phyloP scores from a whole-genome alignment of 2,329 filamentous ascomycete species.

The Chaetomium sp. region DNA sequence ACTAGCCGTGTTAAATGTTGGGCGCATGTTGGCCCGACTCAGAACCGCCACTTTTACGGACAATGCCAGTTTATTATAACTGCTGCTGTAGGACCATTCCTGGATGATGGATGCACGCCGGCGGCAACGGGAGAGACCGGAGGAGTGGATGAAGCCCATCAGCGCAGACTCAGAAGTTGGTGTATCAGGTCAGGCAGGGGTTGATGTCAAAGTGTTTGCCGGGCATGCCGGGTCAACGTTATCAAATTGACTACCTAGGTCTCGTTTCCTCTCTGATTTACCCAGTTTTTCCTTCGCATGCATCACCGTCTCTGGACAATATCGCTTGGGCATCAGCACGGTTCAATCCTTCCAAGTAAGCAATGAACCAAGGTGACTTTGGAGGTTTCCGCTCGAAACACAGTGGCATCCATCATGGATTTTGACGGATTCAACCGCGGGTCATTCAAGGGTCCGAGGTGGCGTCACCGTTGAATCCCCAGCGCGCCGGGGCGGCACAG shows the following conservation, averaged over 20 bases:
- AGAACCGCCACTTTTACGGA: neutral
- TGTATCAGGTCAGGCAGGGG: constrained; percentile 1
- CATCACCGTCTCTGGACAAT: neutral
- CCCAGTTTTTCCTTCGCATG: neutral
- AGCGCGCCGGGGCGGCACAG: neutral
- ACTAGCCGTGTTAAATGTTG: neutral
- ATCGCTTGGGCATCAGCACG: neutral
- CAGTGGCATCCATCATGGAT: too few species aligned
- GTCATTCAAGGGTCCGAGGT: constrained; percentile 7
- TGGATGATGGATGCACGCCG: neutral
- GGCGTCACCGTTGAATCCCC: neutral
- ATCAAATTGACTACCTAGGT: neutral
- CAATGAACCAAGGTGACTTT: neutral
- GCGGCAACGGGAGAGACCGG: neutral
- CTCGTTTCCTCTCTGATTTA: neutral
- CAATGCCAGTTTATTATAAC: too few species aligned
- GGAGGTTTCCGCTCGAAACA: neutral
- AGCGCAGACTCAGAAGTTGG: constrained; percentile 12
- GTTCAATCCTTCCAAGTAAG: neutral
- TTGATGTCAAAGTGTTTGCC: too few species aligned
- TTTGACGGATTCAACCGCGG: neutral
- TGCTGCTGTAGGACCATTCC: neutral
- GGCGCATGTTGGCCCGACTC: neutral
- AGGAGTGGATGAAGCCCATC: constrained; percentile 1
- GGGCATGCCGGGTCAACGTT: neutral